phyloP scores from a whole-genome alignment of 2,329 filamentous ascomycete genomes.

The Ceratocystis eucalypticola region DNA sequence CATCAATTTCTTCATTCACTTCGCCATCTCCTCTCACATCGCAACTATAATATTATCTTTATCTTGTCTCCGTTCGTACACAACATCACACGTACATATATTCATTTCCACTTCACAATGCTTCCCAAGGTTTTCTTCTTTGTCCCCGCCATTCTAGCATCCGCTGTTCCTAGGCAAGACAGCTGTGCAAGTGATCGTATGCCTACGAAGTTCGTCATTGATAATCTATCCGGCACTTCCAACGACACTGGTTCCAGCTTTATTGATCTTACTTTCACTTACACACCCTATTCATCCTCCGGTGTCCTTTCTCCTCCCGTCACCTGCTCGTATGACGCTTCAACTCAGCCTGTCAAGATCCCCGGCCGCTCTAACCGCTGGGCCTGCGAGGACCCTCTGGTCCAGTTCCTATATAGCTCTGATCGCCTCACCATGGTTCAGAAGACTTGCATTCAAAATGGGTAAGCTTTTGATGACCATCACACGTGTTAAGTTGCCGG shows the following conservation, averaged over 20 bases:
- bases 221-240: conserved; percentile 28
- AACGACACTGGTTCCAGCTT: conserved; percentile 27
- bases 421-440: conserved; percentile 32
- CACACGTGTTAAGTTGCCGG: not conserved
- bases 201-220: conserved; percentile 30
- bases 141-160: conserved; percentile 16
- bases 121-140: conserved; percentile 19
- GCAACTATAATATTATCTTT: not conserved
- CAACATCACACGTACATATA: no score
- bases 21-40: not conserved
- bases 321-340: conserved; percentile 32
- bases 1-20: not conserved
- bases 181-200: conserved; percentile 25
- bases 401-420: conserved; percentile 34
- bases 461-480: conserved; percentile 25
- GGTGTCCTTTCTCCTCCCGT: conserved; percentile 30
- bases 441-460: conserved; percentile 29
- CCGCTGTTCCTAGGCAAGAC: conserved; percentile 14
- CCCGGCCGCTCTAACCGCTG: conserved; percentile 28
- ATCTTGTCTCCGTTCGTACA: not conserved
- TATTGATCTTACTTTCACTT: conserved; percentile 30
- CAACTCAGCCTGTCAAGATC: conserved; percentile 28
- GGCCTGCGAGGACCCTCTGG: conserved; percentile 30
- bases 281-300: conserved; percentile 21
- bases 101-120: not conserved